Evolutionary conservation across 176 grass and related monocot genomes (phyloP).

Genomic region (Cenchrus fungigraminus): DNA sequence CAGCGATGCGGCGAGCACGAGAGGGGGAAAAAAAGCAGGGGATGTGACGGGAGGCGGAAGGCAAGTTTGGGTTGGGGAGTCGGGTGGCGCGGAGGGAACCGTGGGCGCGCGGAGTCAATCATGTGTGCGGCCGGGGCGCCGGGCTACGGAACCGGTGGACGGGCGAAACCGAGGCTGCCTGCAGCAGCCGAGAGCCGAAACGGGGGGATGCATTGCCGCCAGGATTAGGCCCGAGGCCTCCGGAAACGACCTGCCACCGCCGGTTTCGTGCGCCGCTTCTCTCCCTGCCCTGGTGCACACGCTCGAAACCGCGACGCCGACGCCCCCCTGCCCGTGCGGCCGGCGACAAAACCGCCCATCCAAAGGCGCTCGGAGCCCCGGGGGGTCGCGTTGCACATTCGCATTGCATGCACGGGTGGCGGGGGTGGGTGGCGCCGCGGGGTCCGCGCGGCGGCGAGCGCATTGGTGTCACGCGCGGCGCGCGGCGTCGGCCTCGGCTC

Average conservation of each 20-base stretch:
- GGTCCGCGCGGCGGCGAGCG: not conserved
- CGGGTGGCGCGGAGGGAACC: slow-evolving; percentile 20
- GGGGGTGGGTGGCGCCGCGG: not conserved
- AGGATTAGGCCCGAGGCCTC: slow-evolving; percentile 7
- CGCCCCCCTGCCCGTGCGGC: not conserved
- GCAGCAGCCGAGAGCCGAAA: too few species aligned
- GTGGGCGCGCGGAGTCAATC: slow-evolving; percentile 8
- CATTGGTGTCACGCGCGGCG: not conserved
- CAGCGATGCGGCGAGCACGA: not conserved
- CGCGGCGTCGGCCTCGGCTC: too few species aligned
- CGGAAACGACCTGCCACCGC: slow-evolving; percentile 39
- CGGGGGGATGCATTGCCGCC: not conserved
- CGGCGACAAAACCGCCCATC: not conserved
- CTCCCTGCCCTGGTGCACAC: not conserved
- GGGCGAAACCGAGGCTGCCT: not conserved
- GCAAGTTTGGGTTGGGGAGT: not conserved
- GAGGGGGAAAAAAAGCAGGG: not conserved
- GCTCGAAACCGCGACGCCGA: not conserved
- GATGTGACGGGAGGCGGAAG: not conserved
- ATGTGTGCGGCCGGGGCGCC: not conserved
- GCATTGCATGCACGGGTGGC: not conserved
- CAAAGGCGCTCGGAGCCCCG: not conserved
- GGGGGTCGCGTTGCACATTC: too few species aligned
- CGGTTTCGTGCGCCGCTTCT: slow-evolving; percentile 14
- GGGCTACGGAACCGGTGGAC: not conserved